phyloP scores from a whole-genome alignment of 1,284 basidiomycete species.

The Cryptococcus sp. region DNA sequence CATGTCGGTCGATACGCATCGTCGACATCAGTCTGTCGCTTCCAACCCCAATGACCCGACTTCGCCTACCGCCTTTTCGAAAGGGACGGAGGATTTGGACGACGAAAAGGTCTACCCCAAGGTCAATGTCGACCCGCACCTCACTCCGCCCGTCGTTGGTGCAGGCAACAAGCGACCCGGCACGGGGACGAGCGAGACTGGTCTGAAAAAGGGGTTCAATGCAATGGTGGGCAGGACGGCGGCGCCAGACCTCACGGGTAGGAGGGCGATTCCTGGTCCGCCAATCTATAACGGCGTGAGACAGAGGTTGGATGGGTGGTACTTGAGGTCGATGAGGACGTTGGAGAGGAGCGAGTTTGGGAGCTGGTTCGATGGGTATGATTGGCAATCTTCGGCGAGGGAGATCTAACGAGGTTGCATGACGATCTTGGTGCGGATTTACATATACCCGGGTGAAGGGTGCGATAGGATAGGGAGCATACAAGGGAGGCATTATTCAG shows the following conservation, averaged over 20 bases:
- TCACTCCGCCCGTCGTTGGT: background rate
- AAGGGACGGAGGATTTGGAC: conserved; percentile 2
- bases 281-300: conserved; percentile 31
- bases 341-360: conserved; percentile 22
- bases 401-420: too few relatives aligned
- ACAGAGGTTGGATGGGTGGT: conserved; percentile 36
- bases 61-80: background rate
- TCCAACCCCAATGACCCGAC: background rate
- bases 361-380: conserved; percentile 16
- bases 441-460: too few relatives aligned
- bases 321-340: conserved; percentile 22
- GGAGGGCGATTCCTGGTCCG: conserved; percentile 16
- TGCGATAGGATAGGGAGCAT: too few relatives aligned
- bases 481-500: too few relatives aligned
- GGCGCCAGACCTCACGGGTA: background rate
- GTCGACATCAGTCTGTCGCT: conserved; percentile 3
- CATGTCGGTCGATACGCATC: conserved; percentile 7
- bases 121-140: background rate
- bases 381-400: conserved; percentile 12
- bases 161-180: background rate
- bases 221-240: conserved; percentile 5
- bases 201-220: conserved; percentile 16
- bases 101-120: conserved; percentile 1
- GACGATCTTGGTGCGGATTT: too few relatives aligned
- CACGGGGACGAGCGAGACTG: background rate